Base-by-base conservation (phyloP, 2,329 filamentous ascomycete species). In the Penicillium sclerotiorum region DNA sequence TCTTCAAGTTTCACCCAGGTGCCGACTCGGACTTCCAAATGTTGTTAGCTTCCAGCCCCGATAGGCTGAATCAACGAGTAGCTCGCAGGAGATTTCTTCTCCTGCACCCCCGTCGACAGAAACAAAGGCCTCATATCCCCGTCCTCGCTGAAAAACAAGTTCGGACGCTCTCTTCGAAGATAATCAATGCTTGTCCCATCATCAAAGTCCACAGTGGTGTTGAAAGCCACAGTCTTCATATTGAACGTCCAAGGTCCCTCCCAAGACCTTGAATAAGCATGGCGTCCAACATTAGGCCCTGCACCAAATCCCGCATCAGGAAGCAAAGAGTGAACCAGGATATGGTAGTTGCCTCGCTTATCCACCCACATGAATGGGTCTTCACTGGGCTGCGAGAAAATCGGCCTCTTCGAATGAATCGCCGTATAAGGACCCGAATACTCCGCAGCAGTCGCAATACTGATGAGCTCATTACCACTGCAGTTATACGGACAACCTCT, bases 91-190 rank as follows among this genome's bases (percentile, higher is more conserved):
- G 48, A 65, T 30, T 64, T 60, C 35, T 70, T 63, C 50, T 73
- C 70, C 50, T 80, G 77, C 25, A 80, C 77, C 0, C 77, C 77
- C 27, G 71, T 80, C 1, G 73, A 63, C 50, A 80, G 42, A 45
- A 77, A 77, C 35, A 80, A 51, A 2, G 77, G 77, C 12, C 67
- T 76, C 66, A 77, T 66, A n/a, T 69, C 48, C 0, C 73, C 72
- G 49, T 80, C 77, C 1, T 70, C 62, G 48, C 75, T 78, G 15
- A 80, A 79, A 44, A 73, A 77, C 5, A 80, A 40, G 65, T 79
- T 77, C 0, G 77, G 76, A 2, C 78, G 62, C 54, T 80, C 77
- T 11, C 77, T 60, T 2, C 78, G 66, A 43, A 74, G 73, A 28
- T 73, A 76, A 4, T 69, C 63, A 36, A 67, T 64, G 20, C 52